These are phyloP conservation scores for Epichloe aotearoae DNA, from an alignment of 2,329 filamentous ascomycete species.

Conservation along the genomic window DNA sequence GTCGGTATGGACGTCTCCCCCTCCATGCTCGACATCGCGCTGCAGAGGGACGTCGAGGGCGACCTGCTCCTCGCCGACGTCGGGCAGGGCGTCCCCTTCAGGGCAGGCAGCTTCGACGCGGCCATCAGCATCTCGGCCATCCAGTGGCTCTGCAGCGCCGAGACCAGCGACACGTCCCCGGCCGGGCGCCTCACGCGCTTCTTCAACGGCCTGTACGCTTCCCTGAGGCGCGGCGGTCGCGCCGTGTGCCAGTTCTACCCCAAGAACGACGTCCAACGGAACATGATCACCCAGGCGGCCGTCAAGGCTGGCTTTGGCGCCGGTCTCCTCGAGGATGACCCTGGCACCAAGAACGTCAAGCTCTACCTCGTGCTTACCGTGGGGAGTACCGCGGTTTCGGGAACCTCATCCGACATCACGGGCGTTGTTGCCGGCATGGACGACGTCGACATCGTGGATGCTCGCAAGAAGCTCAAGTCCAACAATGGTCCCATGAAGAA, in stretches of 20 bases:
- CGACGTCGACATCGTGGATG: slow-evolving; percentile 68
- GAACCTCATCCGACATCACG: slow-evolving; percentile 65
- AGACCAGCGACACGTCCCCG: slow-evolving; percentile 71
- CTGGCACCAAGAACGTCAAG: slow-evolving; percentile 91
- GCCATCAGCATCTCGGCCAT: slow-evolving; percentile 90
- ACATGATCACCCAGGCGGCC: slow-evolving; percentile 83
- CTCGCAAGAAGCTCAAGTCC: slow-evolving; percentile 36
- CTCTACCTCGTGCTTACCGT: slow-evolving; percentile 92
- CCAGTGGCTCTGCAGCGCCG: slow-evolving; percentile 98
- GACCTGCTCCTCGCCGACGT: slow-evolving; percentile 93
- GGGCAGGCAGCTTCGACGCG: slow-evolving; percentile 83
- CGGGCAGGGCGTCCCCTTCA: slow-evolving; percentile 88
- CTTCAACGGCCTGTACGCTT: slow-evolving; percentile 84
- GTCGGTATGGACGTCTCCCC: slow-evolving; percentile 93
- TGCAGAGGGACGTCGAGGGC: slow-evolving; percentile 84
- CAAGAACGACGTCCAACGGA: slow-evolving; percentile 82
- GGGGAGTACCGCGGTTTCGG: slow-evolving; percentile 42
- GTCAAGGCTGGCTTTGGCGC: slow-evolving; percentile 92
- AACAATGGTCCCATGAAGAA: slow-evolving; percentile 52
- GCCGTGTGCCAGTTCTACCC: slow-evolving; percentile 98
- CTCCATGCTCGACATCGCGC: slow-evolving; percentile 91
- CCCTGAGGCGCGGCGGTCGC: slow-evolving; percentile 67
- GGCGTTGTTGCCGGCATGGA: slow-evolving; percentile 84
- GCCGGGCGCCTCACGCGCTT: slow-evolving; percentile 69
- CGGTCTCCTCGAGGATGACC: slow-evolving; percentile 87